Conservation (phyloP, 768 basidiomycete species). For the Auriscalpium orientale region DNA sequence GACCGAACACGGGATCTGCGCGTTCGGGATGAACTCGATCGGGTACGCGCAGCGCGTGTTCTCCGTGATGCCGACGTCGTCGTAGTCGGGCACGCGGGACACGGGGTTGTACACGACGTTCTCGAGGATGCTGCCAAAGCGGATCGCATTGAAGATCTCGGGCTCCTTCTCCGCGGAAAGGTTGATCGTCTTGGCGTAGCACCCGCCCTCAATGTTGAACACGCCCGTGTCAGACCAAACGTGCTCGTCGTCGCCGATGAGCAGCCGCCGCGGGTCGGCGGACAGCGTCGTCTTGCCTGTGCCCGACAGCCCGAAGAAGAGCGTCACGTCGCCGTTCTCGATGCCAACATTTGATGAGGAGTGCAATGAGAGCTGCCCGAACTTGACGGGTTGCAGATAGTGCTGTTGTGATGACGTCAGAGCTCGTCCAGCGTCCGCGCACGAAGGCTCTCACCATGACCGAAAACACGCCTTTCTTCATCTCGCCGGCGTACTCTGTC, state of each 20-base stretch:
- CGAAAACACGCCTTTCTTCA: constrained; percentile 99
- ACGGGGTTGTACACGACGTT: constrained; percentile 94
- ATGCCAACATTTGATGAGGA: constrained; percentile 96
- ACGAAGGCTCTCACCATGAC: constrained; percentile 63
- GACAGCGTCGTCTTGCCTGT: constrained; percentile 99
- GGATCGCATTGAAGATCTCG: constrained; percentile 93
- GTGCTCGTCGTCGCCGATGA: constrained; percentile 99
- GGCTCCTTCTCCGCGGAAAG: constrained; percentile 96
- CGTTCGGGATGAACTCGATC: constrained; percentile 95
- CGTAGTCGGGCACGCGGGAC: constrained; percentile 84
- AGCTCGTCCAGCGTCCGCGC: too few species aligned
- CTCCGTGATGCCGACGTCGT: constrained; percentile 95
- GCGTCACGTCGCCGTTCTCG: constrained; percentile 83
- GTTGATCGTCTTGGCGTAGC: constrained; percentile 98
- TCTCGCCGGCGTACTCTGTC: constrained; percentile 96
- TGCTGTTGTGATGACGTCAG: constrained; percentile 40
- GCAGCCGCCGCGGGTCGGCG: constrained; percentile 85
- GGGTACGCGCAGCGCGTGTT: constrained; percentile 99
- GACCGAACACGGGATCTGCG: constrained; percentile 87
- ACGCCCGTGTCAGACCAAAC: constrained; percentile 99
- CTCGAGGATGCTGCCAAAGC: constrained; percentile 94
- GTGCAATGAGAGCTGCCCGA: constrained; percentile 94
- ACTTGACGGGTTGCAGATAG: constrained; percentile 98
- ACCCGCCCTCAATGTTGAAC: constrained; percentile 99
- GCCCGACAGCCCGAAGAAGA: constrained; percentile 98